Evolutionary conservation across 1,139 yeast genomes (phyloP).

Genomic region (Pichia norvegensis): DNA sequence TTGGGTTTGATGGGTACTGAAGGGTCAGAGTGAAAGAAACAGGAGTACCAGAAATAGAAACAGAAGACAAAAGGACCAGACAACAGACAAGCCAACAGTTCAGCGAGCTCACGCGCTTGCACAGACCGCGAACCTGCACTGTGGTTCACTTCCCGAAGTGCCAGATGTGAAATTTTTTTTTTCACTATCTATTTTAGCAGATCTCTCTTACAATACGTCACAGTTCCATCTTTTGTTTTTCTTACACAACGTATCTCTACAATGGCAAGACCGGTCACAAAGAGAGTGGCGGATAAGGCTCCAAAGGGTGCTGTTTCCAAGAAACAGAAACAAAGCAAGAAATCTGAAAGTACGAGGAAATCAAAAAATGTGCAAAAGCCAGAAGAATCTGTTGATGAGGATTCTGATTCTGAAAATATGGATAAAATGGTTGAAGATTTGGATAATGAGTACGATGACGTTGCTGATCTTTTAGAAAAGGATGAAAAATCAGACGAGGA

Average conservation of each 20-base stretch:
- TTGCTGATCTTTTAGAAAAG: constrained; percentile 43
- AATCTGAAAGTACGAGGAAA: neutral
- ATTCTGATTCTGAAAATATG: constrained; percentile 30
- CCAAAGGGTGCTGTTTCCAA: constrained; percentile 6
- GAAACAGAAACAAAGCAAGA: constrained; percentile 4
- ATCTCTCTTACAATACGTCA: neutral
- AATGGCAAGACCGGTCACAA: constrained; percentile 1
- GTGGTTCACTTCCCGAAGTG: too few species aligned
- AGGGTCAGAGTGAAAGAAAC: neutral
- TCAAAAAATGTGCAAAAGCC: neutral
- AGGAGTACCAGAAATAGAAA: neutral
- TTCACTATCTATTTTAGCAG: neutral
- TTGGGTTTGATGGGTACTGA: neutral
- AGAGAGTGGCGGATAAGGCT: constrained; percentile 3
- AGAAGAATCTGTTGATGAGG: constrained; percentile 12
- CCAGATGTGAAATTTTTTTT: neutral
- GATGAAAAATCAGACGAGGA: constrained; percentile 12
- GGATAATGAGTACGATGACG: constrained; percentile 49
- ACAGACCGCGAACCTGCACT: too few species aligned
- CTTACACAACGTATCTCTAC: neutral
- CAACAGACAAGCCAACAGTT: too few species aligned
- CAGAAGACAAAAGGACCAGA: too few species aligned
- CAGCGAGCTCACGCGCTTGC: too few species aligned
- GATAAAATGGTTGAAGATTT: constrained; percentile 42
- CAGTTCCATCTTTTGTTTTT: neutral